Percentiles rank a stretch among this genome's conserved stretches.
Conservation (phyloP, 2,329 filamentous ascomycete genomes). For the Trichoderma koningii region DNA sequence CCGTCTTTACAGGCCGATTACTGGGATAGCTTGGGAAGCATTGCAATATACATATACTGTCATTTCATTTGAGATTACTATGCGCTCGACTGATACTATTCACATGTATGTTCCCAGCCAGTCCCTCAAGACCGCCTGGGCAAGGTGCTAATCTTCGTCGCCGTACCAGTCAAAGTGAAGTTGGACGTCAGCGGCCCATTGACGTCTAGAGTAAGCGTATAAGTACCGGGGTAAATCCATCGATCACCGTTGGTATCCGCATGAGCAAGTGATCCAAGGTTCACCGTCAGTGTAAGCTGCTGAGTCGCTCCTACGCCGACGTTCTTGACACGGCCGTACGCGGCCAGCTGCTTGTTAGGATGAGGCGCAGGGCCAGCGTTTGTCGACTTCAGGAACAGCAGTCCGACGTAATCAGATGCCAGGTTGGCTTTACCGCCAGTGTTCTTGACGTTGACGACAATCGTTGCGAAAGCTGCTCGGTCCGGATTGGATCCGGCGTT, state of each 20-base stretch:
- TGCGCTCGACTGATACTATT: neutral
- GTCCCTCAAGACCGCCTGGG: neutral
- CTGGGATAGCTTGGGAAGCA: too few relatives aligned
- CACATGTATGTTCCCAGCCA: neutral
- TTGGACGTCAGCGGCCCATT: constrained; percentile 9
- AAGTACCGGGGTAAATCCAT: constrained; percentile 29
- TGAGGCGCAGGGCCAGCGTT: constrained; percentile 29
- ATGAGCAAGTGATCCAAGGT: constrained; percentile 26
- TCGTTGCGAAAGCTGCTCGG: constrained; percentile 14
- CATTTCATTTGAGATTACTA: neutral
- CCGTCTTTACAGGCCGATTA: neutral
- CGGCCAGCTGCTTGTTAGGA: constrained; percentile 29
- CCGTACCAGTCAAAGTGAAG: constrained; percentile 25
- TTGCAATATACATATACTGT: too few relatives aligned
- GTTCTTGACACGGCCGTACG: constrained; percentile 26
- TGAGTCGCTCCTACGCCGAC: constrained; percentile 26
- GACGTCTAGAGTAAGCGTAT: constrained; percentile 27
- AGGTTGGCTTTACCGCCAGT: constrained; percentile 15
- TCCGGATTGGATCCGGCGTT: constrained; percentile 23
- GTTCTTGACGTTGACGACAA: constrained; percentile 22
- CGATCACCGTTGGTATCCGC: constrained; percentile 28
- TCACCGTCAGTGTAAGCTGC: constrained; percentile 21
- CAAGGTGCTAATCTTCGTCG: constrained; percentile 26
- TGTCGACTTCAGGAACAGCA: constrained; percentile 28
- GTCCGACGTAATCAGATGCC: constrained; percentile 29